phyloP scores from a whole-genome alignment of 139 green algal genomes.

The Ulvella scutata region DNA sequence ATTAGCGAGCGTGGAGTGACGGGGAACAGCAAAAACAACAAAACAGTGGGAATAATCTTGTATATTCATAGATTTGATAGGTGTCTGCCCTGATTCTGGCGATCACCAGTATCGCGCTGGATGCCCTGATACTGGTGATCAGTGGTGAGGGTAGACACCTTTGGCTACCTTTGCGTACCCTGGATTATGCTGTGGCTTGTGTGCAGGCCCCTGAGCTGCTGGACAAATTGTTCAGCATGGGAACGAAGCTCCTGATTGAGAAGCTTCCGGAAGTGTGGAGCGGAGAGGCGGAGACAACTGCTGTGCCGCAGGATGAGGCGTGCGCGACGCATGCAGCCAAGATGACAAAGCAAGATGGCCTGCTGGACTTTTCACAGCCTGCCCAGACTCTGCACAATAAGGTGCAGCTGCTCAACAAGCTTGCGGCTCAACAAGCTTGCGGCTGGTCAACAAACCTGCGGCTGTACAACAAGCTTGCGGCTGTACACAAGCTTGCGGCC shows the following conservation, averaged over 20 bases:
- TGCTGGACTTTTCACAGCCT: slow-evolving; percentile 44
- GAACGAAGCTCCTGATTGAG: slow-evolving; percentile 47
- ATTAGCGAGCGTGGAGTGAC: too few relatives aligned
- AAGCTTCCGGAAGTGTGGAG: slow-evolving; percentile 43
- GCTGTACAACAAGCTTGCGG: slow-evolving; percentile 12
- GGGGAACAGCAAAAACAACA: too few relatives aligned
- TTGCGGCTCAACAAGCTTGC: slow-evolving; percentile 61
- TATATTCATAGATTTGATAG: too few relatives aligned
- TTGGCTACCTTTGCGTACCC: too few relatives aligned
- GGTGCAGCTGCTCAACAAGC: slow-evolving; percentile 45
- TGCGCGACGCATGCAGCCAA: slow-evolving; percentile 62
- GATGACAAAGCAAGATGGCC: slow-evolving; percentile 48
- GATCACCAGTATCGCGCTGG: too few relatives aligned
- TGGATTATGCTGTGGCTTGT: too few relatives aligned
- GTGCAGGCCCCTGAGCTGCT: slow-evolving; percentile 68
- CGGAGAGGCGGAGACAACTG: slow-evolving; percentile 21
- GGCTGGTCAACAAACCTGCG: slow-evolving; percentile 22
- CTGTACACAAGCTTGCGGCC: not conserved
- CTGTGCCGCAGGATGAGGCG: slow-evolving; percentile 40
- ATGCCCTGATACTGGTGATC: too few relatives aligned
- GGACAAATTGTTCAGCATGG: slow-evolving; percentile 45
- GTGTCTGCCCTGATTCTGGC: too few relatives aligned
- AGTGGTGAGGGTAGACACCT: too few relatives aligned
- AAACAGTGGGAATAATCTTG: too few relatives aligned
- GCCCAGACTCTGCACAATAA: slow-evolving; percentile 63